Conservation (phyloP, 139 green algal species). For the Mesotaenium endlicherianum region DNA sequence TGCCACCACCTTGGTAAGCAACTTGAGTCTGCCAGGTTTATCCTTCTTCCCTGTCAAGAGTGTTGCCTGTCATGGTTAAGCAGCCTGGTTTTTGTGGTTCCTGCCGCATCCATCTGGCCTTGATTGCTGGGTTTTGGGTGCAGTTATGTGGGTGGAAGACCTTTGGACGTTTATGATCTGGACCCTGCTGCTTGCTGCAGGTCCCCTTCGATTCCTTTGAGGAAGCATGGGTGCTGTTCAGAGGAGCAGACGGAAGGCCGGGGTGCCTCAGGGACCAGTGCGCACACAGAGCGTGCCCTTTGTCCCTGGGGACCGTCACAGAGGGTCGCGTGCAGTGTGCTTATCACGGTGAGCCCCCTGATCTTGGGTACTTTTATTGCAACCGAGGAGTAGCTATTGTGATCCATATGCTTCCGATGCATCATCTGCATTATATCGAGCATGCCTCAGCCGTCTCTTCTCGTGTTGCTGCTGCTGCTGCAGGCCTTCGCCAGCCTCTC, state of each 20-base stretch:
- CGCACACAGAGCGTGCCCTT: conserved; percentile 90
- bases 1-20: conserved; percentile 32
- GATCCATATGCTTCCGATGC: no score
- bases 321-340: conserved; percentile 69
- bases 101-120: no score
- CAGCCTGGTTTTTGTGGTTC: no score
- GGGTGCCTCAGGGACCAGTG: conserved; percentile 86
- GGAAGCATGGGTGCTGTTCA: conserved; percentile 95
- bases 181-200: conserved; percentile 8
- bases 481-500: neutral
- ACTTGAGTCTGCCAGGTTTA: neutral
- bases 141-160: no score
- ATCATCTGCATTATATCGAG: no score
- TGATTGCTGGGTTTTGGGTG: no score
- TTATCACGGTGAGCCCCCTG: conserved; percentile 73
- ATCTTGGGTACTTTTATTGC: neutral
- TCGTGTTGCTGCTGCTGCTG: neutral
- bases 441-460: neutral
- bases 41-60: no score
- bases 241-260: conserved; percentile 64
- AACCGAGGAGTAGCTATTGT: no score
- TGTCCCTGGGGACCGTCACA: conserved; percentile 78
- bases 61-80: no score
- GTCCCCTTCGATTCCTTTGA: conserved; percentile 88
- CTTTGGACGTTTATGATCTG: no score